Evolutionary conservation across 2,329 filamentous ascomycete genomes (phyloP).

Genomic region (Penicillium sp.): DNA sequence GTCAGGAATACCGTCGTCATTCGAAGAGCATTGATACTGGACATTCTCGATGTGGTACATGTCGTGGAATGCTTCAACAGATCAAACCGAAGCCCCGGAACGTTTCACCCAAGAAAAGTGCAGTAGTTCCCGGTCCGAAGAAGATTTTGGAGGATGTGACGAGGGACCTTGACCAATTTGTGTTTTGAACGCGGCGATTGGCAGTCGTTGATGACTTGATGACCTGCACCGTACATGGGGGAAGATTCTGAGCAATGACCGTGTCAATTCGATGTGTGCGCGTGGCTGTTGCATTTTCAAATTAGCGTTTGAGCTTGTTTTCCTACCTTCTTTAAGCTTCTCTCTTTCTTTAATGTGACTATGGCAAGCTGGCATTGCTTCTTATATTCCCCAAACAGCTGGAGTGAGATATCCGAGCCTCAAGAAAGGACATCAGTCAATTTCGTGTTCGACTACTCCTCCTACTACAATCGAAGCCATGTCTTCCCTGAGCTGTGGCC

Average conservation of each 20-base stretch:
- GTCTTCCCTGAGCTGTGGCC: too few species aligned
- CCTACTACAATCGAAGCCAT: too few species aligned
- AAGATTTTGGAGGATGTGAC: conserved; percentile 8
- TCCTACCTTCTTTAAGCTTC: background rate
- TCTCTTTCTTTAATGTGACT: background rate
- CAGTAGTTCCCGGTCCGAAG: background rate
- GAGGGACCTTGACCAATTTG: conserved; percentile 5
- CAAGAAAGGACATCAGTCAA: too few species aligned
- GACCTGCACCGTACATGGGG: too few species aligned
- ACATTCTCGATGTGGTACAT: conserved; percentile 70
- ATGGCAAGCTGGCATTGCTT: too few species aligned
- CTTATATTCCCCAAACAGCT: too few species aligned
- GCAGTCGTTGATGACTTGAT: too few species aligned
- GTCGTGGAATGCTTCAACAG: conserved; percentile 65
- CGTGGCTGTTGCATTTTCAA: background rate
- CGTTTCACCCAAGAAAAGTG: conserved; percentile 25
- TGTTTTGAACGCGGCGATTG: background rate
- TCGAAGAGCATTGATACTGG: conserved; percentile 73
- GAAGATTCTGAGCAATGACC: too few species aligned
- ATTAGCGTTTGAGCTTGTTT: background rate
- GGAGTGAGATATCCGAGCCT: too few species aligned
- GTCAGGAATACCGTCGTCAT: conserved; percentile 70
- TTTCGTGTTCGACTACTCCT: too few species aligned
- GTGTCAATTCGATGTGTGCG: too few species aligned
- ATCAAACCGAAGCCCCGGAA: conserved; percentile 67